phyloP scores from a whole-genome alignment of 176 grass and related monocot genomes.

The Triticum urartu region DNA sequence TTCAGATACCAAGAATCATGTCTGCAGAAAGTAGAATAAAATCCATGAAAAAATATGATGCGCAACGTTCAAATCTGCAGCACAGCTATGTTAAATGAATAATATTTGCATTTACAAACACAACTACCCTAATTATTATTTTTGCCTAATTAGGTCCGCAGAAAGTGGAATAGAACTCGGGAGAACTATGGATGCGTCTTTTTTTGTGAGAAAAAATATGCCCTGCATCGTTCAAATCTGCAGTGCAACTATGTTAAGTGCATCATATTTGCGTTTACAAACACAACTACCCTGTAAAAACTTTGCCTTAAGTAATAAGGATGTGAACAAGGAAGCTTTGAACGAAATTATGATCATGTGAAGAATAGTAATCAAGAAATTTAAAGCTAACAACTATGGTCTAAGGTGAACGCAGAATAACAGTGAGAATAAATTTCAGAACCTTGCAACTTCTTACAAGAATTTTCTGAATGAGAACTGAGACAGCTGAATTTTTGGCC shows the following conservation, averaged over 20 bases:
- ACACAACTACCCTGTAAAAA: not conserved
- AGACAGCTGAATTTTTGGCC: not conserved
- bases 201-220: too few relatives aligned
- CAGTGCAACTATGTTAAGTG: not conserved
- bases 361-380: not conserved
- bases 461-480: not conserved
- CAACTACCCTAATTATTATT: not conserved
- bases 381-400: not conserved
- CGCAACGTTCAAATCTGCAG: not conserved
- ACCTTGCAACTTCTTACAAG: not conserved
- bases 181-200: not conserved
- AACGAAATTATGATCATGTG: not conserved
- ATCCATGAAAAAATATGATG: not conserved
- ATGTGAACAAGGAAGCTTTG: slow-evolving; percentile 3
- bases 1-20: not conserved
- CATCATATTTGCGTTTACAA: slow-evolving; percentile 2
- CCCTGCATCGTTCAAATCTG: slow-evolving; percentile 8
- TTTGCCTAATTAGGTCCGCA: not conserved
- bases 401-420: not conserved
- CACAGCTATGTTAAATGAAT: not conserved
- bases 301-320: not conserved
- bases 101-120: not conserved
- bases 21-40: not conserved
- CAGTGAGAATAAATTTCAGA: slow-evolving; percentile 18
- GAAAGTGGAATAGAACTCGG: not conserved